Percentiles rank a stretch among this genome's conserved stretches.
Evolutionary conservation across 306 rosid genomes (phyloP).

Genomic region (Arachis hypogaea): DNA sequence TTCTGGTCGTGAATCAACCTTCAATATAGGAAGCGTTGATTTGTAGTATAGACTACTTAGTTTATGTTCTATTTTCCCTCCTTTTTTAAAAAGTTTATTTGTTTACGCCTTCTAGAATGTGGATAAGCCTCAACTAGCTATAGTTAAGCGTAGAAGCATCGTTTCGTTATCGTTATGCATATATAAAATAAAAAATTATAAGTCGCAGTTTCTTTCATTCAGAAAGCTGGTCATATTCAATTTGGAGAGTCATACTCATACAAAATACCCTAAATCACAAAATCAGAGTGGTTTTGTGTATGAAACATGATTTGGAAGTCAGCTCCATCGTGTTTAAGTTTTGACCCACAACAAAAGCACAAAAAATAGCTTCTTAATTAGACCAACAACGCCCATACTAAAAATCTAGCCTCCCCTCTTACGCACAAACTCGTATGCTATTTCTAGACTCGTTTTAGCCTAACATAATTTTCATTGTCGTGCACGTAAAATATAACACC

Average conservation of each 20-base stretch:
- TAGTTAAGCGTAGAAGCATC: neutral
- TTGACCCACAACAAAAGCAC: slow-evolving; percentile 24
- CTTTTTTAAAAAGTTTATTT: neutral
- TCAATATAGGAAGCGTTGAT: neutral
- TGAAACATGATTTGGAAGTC: neutral
- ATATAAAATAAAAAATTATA: neutral
- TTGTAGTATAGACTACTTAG: neutral
- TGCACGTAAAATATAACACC: neutral
- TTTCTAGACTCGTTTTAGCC: slow-evolving; percentile 23
- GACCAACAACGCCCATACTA: neutral
- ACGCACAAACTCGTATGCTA: neutral
- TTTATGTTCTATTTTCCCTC: too few relatives aligned
- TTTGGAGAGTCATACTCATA: neutral
- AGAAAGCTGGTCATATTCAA: slow-evolving; percentile 22
- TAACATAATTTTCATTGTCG: slow-evolving; percentile 6
- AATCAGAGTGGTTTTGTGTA: neutral
- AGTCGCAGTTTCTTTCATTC: neutral
- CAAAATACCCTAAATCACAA: neutral
- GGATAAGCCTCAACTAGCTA: neutral
- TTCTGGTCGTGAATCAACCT: neutral
- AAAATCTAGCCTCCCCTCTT: neutral
- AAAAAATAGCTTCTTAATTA: neutral
- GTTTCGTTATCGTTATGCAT: neutral
- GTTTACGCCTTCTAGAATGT: neutral
- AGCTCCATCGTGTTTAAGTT: neutral